phyloP scores from a whole-genome alignment of 306 rosid genomes.

The Quercus ilex region DNA sequence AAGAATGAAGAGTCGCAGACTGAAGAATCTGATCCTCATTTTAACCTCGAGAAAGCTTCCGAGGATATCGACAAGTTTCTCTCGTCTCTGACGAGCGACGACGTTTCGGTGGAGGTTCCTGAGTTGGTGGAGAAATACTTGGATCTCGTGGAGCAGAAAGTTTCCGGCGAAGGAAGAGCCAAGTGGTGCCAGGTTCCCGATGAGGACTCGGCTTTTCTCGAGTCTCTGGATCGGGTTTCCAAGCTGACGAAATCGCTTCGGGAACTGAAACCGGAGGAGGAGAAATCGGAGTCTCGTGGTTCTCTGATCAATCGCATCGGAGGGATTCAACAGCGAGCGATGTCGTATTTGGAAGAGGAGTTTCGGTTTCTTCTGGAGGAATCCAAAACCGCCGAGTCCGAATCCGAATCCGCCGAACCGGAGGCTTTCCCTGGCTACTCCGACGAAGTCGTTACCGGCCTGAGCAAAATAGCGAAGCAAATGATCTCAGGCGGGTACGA shows the following conservation, averaged over 20 bases:
- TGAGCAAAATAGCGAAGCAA: constrained; percentile 33
- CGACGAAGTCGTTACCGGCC: constrained; percentile 25
- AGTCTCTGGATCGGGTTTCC: constrained; percentile 40
- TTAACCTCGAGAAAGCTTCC: constrained; percentile 20
- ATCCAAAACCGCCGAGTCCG: constrained; percentile 28
- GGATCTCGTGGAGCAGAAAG: constrained; percentile 46
- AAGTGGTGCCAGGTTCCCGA: constrained; percentile 34
- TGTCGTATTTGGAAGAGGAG: constrained; percentile 66
- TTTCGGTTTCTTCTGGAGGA: constrained; percentile 59
- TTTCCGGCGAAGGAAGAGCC: constrained; percentile 15
- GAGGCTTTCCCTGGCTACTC: constrained; percentile 40
- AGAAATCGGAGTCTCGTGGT: neutral
- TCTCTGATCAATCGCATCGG: constrained; percentile 48
- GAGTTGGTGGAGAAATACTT: constrained; percentile 31
- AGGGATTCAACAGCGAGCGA: constrained; percentile 41
- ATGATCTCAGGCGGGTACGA: constrained; percentile 45
- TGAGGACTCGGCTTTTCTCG: constrained; percentile 43
- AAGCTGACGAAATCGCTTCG: constrained; percentile 30
- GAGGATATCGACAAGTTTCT: constrained; percentile 42
- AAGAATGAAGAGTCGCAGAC: neutral
- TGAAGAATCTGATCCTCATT: constrained; percentile 15
- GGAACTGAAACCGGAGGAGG: constrained; percentile 18
- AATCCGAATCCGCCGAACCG: constrained; percentile 17
- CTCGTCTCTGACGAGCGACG: neutral
- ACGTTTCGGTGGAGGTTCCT: constrained; percentile 31